phyloP scores from a whole-genome alignment of 495 filamentous ascomycete genomes.

The Penicillium desertorum region DNA sequence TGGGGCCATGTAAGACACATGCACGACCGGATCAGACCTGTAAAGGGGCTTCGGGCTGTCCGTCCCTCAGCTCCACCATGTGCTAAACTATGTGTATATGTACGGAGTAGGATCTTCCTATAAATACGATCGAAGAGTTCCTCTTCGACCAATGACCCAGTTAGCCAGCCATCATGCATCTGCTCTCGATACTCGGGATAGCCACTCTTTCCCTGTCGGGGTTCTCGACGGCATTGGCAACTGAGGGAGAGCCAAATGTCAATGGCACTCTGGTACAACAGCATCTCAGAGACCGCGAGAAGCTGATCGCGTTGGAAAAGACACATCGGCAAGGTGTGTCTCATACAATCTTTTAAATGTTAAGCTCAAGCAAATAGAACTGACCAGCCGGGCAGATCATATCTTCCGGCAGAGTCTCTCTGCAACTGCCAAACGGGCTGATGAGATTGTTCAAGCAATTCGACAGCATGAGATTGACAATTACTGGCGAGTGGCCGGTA shows the following conservation, averaged over 20 bases:
- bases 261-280: too few relatives aligned
- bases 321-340: too few relatives aligned
- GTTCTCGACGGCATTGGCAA: background rate
- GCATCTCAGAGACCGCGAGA: too few relatives aligned
- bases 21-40: background rate
- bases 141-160: background rate
- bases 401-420: too few relatives aligned
- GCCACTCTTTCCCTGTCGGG: background rate
- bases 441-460: slow-evolving; percentile 17
- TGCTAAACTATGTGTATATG: too few relatives aligned
- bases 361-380: too few relatives aligned
- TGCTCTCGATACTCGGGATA: background rate
- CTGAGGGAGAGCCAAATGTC: too few relatives aligned
- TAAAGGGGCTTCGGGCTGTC: background rate
- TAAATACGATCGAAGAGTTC: too few relatives aligned
- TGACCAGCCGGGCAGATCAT: too few relatives aligned
- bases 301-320: too few relatives aligned
- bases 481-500: slow-evolving; percentile 19
- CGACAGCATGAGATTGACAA: slow-evolving; percentile 24
- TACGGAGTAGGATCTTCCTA: too few relatives aligned
- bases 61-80: background rate
- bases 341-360: too few relatives aligned
- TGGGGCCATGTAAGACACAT: background rate
- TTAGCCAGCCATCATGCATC: background rate
- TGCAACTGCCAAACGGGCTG: slow-evolving; percentile 13